Conservation (phyloP, 495 filamentous ascomycete species). For the Aspergillus indologenus region DNA sequence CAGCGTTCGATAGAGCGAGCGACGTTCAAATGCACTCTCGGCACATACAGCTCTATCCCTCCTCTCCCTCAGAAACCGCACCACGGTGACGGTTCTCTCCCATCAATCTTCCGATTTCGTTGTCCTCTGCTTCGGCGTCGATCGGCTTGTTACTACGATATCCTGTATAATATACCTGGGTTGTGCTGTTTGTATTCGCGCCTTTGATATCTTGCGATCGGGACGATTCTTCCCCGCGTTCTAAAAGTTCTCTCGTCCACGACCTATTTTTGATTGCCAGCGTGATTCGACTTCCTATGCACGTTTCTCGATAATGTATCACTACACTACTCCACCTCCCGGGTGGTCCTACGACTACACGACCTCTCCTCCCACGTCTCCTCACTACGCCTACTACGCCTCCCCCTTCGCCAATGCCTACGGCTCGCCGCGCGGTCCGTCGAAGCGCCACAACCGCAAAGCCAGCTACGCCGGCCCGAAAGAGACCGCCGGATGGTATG, state of each 20-base stretch:
- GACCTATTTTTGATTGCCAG: constrained; percentile 10
- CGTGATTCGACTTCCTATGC: constrained; percentile 30
- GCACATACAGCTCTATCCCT: constrained; percentile 39
- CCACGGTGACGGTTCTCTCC: constrained; percentile 45
- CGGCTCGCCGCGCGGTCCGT: constrained; percentile 36
- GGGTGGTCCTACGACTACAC: constrained; percentile 53
- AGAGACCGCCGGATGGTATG: constrained; percentile 40
- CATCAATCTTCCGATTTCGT: constrained; percentile 21
- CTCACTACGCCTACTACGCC: constrained; percentile 48
- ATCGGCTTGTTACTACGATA: constrained; percentile 43
- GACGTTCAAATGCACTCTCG: constrained; percentile 51
- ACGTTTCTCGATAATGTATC: constrained; percentile 49
- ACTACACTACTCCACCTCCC: constrained; percentile 46
- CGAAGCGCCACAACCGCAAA: constrained; percentile 46
- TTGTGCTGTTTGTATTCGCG: constrained; percentile 23
- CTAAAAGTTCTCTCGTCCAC: constrained; percentile 17
- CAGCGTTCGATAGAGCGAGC: constrained; percentile 27
- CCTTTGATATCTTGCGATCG: constrained; percentile 21
- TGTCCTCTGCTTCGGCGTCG: constrained; percentile 36
- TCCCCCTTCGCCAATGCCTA: constrained; percentile 42
- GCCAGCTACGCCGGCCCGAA: constrained; percentile 46
- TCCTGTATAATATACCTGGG: constrained; percentile 51
- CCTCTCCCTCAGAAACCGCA: constrained; percentile 46
- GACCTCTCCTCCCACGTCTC: constrained; percentile 50
- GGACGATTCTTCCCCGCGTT: constrained; percentile 16